Evolutionary conservation across 2,329 filamentous ascomycete species (phyloP), one percentile per base, ranked within the genome.

Genomic region (Fusarium sp.): DNA sequence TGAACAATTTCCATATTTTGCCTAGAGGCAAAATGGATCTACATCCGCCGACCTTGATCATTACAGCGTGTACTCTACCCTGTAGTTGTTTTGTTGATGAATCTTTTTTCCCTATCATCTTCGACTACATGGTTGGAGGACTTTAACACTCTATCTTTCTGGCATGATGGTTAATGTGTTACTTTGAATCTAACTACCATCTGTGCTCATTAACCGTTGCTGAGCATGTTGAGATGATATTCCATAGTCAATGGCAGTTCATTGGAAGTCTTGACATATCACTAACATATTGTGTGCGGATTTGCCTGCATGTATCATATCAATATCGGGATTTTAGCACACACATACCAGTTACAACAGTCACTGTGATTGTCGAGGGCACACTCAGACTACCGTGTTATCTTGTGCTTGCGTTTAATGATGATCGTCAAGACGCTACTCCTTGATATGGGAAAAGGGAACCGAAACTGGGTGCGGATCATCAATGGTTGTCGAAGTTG

Each of bases 11-110:
- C 52, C 44, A 68, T 69, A 50, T 53, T 56, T 54, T 66, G 41
- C 40, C 52, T 51, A 69, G 48, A 62, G 65, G 37, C 56, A 57
- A 48, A 40, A 51, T 62, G 65, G 61, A 48, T 69, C 65, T 64
- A 30, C 35, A 13, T 28, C 35, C 28, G 52, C 24, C 26, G 37
- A 62, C 69, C 61, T 58, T 58, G 32, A 62, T 54, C 28, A 49
- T 30, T 33, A 22, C 47, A 32, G 13, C 39, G 40, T 26, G 30
- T 51, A 39, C 19, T 24, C 51, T 68, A 68, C 65, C 66, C 66
- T 68, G 66, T 61, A 68, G 43, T 26, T 32, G 24, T 6, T n/a
- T 14, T 24, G 7, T 40, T 20, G 32, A 43, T 28, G 45, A 7
- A 17, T 48, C 11, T 48, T 66, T 58, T 43, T 41, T 37, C 10